Base-by-base conservation (phyloP, 2,329 filamentous ascomycete species). In the Xylaria sp. region DNA sequence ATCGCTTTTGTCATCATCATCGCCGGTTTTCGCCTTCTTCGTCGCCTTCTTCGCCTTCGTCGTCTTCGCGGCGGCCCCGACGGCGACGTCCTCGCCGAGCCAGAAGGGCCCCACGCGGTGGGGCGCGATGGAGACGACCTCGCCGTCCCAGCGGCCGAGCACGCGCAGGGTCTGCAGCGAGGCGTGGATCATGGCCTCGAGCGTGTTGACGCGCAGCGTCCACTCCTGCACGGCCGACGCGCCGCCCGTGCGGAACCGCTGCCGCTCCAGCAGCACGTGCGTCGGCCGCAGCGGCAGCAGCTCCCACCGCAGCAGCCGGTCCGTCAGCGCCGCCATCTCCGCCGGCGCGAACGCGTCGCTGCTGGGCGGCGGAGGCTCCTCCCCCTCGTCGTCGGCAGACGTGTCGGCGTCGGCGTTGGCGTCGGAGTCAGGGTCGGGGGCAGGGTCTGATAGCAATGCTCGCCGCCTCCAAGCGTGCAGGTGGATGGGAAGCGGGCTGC, bases 131-230 rank as follows among this genome's bases (percentile, higher is more conserved):
- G 81, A 76, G 9, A 76, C 63, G 0, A 86, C 74, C 1, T 65
- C 62, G n/a, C 75, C 75, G 17, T 66, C 57, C 76, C 75, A 78
- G 2, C 68, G 52, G 1, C 73, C 73, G 44, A 79, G 70, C 17
- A 73, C 69, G 42, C 72, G 72, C 44, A 90, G 66, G 0, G 86
- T 82, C 46, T 80, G 76, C 37, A 93, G 70, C 11, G 86, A 79
- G 7, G 88, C 87, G 76, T 92, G 89, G 0, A 95, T 72, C 85
- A 94, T 94, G 3, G 85, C 84, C 70, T 95, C 91, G 19, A 95
- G 80, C 64, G 89, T 87, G 61, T 93, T 93, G 7, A 95, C 90
- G 1, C 90, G 79, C 39, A 94, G 69, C 2, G 90, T 93, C 91
- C 91, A 95, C 71, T 95, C 90, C 55, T 86, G 83, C 1, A 95